phyloP scores from a whole-genome alignment of 177 flowering plant species.

The Telopea speciosissima region DNA sequence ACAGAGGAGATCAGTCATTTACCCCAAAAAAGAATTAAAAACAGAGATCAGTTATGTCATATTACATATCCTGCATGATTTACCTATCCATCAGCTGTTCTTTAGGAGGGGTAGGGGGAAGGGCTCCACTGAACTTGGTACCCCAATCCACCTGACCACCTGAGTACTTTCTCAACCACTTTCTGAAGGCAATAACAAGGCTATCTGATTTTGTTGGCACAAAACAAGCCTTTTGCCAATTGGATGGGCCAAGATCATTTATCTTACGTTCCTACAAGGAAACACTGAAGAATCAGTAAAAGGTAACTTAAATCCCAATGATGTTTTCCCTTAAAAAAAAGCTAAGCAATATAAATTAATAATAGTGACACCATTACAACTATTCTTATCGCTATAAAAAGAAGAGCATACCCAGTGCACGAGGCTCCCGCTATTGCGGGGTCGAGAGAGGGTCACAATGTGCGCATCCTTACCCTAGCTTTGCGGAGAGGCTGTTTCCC shows the following conservation, averaged over 20 bases:
- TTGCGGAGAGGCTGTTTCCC: too few species aligned
- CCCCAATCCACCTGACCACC: constrained; percentile 69
- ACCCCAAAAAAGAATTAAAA: too few species aligned
- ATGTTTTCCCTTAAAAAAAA: not conserved
- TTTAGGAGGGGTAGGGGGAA: constrained; percentile 72
- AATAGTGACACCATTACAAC: not conserved
- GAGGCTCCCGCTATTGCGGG: too few species aligned
- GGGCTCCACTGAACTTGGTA: constrained; percentile 38
- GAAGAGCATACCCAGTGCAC: too few species aligned
- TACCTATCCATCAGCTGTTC: constrained; percentile 50
- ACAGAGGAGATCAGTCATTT: too few species aligned
- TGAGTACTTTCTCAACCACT: constrained; percentile 73
- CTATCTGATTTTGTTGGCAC: constrained; percentile 89
- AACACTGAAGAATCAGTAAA: not conserved
- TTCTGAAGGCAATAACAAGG: constrained; percentile 62
- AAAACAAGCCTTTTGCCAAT: constrained; percentile 84
- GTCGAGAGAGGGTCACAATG: too few species aligned
- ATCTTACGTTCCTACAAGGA: constrained; percentile 59
- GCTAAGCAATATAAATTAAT: not conserved
- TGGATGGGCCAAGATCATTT: constrained; percentile 43
- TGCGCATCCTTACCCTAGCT: too few species aligned
- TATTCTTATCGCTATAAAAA: too few species aligned
- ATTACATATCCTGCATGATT: not conserved
- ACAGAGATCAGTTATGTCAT: too few species aligned
- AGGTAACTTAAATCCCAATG: not conserved